Base-by-base conservation (phyloP, 148 eudicot species). In the Cornus controversa region DNA sequence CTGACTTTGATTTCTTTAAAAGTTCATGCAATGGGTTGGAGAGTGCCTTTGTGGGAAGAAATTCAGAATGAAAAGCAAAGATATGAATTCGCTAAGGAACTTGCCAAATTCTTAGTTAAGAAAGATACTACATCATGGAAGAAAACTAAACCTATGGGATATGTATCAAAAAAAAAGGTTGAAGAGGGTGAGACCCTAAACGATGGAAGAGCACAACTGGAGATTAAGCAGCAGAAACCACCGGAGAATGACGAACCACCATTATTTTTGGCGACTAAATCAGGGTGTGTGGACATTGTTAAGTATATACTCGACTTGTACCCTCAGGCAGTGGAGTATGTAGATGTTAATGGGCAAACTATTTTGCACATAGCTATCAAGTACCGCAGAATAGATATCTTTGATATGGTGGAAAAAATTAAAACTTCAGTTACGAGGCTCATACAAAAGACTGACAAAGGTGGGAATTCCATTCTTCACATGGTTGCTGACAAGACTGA, bases 251-350 rank as follows among this genome's bases (percentile, higher is more conserved):
- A 1, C 22, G 60, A 54, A 54, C 22, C 72, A 15, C 76, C 76
- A 34, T 62, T 74, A 42, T 34, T 74, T 60, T 62, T 62, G 67
- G 76, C 76, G n/a, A 74, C 54, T 25, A 62, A 36, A 66, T 0
- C n/a, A 11, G 76, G 68, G 11, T 34, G 67, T 34, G 20, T 62
- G 31, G 76, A 74, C 28, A 74, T 62, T 7, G 68, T 74, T 7
- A 10, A 31, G 24, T n/a, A 58, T n/a, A 73, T 73, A 58, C 67
- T 73, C 10, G 0, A 36, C 6, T 36, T 23, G 31, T 23, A 74
- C 15, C 77, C 67, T 8, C 40, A 45, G 31, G 68, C 77, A 60
- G 77, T 74, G 37, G 77, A 74, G 10, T 66, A 74, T 29, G 15
- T 74, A 22, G 77, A 74, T 63, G 9, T 6, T 20, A 8, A 36